phyloP scores from a whole-genome alignment of 768 basidiomycete species.

The Naematelia aurantialba region DNA sequence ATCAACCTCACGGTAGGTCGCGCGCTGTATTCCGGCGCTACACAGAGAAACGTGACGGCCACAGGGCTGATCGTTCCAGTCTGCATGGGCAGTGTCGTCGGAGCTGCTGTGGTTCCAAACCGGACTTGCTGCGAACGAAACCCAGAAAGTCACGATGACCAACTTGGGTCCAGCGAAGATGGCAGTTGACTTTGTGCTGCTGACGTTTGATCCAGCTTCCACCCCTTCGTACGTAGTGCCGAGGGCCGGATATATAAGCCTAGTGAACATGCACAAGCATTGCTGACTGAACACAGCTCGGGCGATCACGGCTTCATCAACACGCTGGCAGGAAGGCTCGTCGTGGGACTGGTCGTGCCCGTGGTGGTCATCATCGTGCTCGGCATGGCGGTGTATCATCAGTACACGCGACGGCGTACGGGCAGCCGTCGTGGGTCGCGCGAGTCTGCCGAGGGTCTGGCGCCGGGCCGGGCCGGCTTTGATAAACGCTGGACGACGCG shows the following conservation, averaged over 20 bases:
- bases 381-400: not conserved
- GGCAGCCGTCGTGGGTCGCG: not conserved
- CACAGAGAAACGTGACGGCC: too few relatives aligned
- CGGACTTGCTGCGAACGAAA: slow-evolving; percentile 17
- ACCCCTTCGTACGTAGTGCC: too few relatives aligned
- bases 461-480: not conserved
- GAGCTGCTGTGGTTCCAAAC: slow-evolving; percentile 40
- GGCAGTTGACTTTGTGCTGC: slow-evolving; percentile 33
- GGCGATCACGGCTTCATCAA: not conserved
- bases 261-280: too few relatives aligned
- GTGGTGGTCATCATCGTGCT: not conserved
- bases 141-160: slow-evolving; percentile 28
- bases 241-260: too few relatives aligned
- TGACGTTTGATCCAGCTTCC: slow-evolving; percentile 21
- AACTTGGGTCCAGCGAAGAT: slow-evolving; percentile 28
- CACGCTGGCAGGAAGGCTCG: not conserved
- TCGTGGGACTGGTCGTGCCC: not conserved
- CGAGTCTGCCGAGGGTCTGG: not conserved
- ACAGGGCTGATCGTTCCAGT: slow-evolving; percentile 18
- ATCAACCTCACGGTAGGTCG: slow-evolving; percentile 30
- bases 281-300: not conserved
- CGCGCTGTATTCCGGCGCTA: too few relatives aligned
- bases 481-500: not conserved
- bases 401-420: not conserved
- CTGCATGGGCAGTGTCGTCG: slow-evolving; percentile 31